Evolutionary conservation across 2,329 filamentous ascomycete genomes (phyloP).

Genomic region (Botrytis tulipae): DNA sequence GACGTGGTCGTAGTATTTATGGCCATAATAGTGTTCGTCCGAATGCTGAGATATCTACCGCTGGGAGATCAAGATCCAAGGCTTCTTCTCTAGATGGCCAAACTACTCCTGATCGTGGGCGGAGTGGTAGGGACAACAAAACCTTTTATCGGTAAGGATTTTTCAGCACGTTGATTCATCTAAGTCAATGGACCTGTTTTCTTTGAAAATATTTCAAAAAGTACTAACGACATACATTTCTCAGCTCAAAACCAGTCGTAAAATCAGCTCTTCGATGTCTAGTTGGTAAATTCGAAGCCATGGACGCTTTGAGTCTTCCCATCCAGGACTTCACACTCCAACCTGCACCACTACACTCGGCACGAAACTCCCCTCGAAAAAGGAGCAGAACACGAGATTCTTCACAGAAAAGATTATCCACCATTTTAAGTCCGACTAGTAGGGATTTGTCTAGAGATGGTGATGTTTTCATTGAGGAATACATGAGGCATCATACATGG

Average conservation of each 20-base stretch:
- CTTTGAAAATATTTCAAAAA: no score
- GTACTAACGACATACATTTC: neutral
- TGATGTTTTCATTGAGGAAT: constrained; percentile 8
- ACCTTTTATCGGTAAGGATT: neutral
- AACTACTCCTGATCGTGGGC: neutral
- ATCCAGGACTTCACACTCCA: constrained; percentile 24
- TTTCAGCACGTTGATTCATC: neutral
- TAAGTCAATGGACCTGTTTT: neutral
- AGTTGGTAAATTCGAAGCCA: constrained; percentile 35
- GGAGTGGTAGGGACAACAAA: neutral
- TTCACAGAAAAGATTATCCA: constrained; percentile 24
- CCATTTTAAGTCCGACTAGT: constrained; percentile 26
- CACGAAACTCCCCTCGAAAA: constrained; percentile 14
- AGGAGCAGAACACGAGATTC: constrained; percentile 13
- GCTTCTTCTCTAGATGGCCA: neutral
- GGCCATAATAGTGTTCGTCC: neutral
- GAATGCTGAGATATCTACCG: neutral
- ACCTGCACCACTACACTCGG: constrained; percentile 27
- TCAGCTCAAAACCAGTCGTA: constrained; percentile 15
- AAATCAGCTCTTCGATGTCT: constrained; percentile 28
- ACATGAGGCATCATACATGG: neutral
- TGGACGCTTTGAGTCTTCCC: constrained; percentile 32
- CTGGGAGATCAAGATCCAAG: constrained; percentile 9
- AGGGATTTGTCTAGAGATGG: constrained; percentile 17
- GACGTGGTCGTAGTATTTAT: constrained; percentile 5